Evolutionary conservation across 1,284 basidiomycete genomes (phyloP), one percentile per base, ranked within the genome.

Genomic region (Irpex sp.): DNA sequence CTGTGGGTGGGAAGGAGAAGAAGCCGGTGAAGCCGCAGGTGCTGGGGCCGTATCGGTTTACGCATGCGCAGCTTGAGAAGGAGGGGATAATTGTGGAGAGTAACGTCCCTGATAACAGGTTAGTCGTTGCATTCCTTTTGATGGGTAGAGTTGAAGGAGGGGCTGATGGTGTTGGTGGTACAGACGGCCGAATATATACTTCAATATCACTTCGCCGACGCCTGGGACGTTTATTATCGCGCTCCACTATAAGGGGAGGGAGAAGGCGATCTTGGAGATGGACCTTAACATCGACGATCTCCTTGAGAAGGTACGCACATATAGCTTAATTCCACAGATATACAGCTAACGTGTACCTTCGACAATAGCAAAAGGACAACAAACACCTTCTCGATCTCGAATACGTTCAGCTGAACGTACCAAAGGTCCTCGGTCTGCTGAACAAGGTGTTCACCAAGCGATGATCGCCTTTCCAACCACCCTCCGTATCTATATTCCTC

Each of bases 191-290:
- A 97, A 97, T 76, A 98, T 98, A 71, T 99, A 95, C 80, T 99
- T 99, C 86, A 97, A 97, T 74, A 95, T 99, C 76, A 94, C 92
- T 26, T 98, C 96, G 31, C 97, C 97, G 1, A 94, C 94, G 5
- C 97, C 97, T 0, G 97, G 97, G 51, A 98, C 97, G 8, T 99
- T 98, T 77, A 95, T 99, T 75, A 99, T 99, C 69, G 96, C 97
- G 6, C 81, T 99, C 60, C 96, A 98, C 78, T 99, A 98, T 82
- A 98, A 98, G 78, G 96, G 96, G 44, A 86, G 97, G n/a, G 96
- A 98, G 73, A 98, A 98, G 81, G 96, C 97, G 17, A 98, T 99
- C 70, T 84, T 99, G 56, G 97, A 99, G 83, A 99, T 99, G 96
- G 97, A 99, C 78, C 84, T 99, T 65, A 99, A 98, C 81, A 97